Evolutionary conservation across 2,329 filamentous ascomycete species (phyloP).

Genomic region (Pleurostoma richardsiae): DNA sequence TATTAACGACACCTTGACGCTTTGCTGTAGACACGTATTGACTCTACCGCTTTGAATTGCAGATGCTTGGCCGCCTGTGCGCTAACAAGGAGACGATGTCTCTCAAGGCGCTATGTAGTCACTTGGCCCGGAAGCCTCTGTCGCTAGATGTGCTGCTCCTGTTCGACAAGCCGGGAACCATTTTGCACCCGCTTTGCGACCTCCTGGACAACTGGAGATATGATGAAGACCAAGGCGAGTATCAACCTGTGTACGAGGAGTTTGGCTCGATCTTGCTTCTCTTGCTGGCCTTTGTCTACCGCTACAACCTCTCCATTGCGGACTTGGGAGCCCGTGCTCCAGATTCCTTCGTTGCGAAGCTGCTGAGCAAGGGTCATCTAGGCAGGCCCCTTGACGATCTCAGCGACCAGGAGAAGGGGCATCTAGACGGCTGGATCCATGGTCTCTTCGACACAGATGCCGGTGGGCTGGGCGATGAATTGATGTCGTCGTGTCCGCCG

Average conservation of each 20-base stretch:
- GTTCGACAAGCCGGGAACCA: conserved; percentile 64
- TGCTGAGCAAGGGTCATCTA: conserved; percentile 56
- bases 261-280: conserved; percentile 74
- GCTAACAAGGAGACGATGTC: conserved; percentile 72
- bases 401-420: conserved; percentile 56
- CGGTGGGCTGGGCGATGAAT: conserved; percentile 69
- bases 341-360: conserved; percentile 64
- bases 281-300: conserved; percentile 68
- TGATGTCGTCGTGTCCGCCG: conserved; percentile 76
- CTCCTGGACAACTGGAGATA: conserved; percentile 76
- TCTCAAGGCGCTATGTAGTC: conserved; percentile 68
- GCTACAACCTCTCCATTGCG: conserved; percentile 60
- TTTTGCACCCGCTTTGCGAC: conserved; percentile 69
- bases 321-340: conserved; percentile 58
- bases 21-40: background rate
- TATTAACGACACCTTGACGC: background rate
- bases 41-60: background rate
- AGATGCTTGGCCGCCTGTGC: conserved; percentile 67
- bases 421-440: conserved; percentile 70
- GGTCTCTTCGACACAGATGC: conserved; percentile 72
- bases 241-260: conserved; percentile 81
- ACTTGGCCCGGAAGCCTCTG: conserved; percentile 67
- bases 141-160: conserved; percentile 71
- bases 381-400: conserved; percentile 55
- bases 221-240: conserved; percentile 78